Base-by-base conservation (phyloP, 148 eudicot genomes). In the Cornus suecica region DNA sequence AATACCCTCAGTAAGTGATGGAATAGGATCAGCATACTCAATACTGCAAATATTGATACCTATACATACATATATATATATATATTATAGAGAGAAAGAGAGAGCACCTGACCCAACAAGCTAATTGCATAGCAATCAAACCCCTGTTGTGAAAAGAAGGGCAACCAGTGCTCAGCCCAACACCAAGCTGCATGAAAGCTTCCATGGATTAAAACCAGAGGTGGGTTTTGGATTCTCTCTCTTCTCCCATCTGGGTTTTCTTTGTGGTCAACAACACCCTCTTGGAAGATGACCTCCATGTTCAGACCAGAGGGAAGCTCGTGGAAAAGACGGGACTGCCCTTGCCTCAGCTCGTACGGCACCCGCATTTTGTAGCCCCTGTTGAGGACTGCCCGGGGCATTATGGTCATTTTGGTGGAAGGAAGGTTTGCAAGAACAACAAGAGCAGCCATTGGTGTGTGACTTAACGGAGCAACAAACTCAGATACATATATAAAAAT, bases 101-200 rank as follows among this genome's bases (percentile, higher is more conserved):
- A 63, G 58, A 70, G 10, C 32, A 94, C 98, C 97, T 94, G 98
- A 48, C 85, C 98, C 63, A 91, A 73, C 78, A 94, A 85, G 84
- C 97, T 91, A 78, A 94, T 87, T 11, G 98, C 93, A 79, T 86
- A 88, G 71, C 90, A 94, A 69, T 91, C 89, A 76, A 78, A 94
- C 2, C 98, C 97, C 25, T 83, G 67, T 60, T 71, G 62, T 26
- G 97, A 88, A 78, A 94, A 94, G 90, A 85, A 94, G 18, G 98
- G 98, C 80, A 94, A 56, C 97, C 97, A 94, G 62, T 89, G 89
- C 37, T 94, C 89, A 79, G 97, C 91, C 98, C 98, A 94, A 68
- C 97, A 94, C 98, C 98, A 94, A 67, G 92, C 98, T 13, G 92
- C 98, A 56, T 94, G 98, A 64, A 86, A 94, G 83, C 98, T 94